These are phyloP conservation scores for Papilionanthe hybrid DNA, from an alignment of 116 monocot genomes.

Conservation along the genomic window DNA sequence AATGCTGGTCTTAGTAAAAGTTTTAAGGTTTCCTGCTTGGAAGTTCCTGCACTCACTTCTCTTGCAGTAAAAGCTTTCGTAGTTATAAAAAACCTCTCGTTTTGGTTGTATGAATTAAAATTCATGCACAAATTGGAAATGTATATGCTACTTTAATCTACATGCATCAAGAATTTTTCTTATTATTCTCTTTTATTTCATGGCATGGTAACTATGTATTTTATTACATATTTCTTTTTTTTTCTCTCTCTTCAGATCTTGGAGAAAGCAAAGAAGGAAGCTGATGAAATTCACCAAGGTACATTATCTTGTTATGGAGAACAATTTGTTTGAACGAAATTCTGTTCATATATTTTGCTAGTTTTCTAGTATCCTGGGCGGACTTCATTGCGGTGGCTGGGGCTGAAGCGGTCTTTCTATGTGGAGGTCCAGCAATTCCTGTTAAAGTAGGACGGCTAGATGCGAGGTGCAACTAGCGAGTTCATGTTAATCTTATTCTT, in stretches of 20 bases:
- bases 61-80: not conserved
- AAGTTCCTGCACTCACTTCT: not conserved
- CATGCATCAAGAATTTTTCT: not conserved
- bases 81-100: not conserved
- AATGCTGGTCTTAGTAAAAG: slow-evolving; percentile 68
- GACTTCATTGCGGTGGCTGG: slow-evolving; percentile 88
- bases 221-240: not conserved
- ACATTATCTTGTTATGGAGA: slow-evolving; percentile 6
- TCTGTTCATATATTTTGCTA: not conserved
- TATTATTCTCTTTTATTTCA: not conserved
- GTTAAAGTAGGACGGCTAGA: slow-evolving; percentile 66
- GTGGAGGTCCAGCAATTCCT: slow-evolving; percentile 82
- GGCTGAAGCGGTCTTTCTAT: slow-evolving; percentile 73
- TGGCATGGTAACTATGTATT: not conserved
- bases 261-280: slow-evolving; percentile 61
- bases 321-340: slow-evolving; percentile 1
- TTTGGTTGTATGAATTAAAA: not conserved
- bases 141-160: not conserved
- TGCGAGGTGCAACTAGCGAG: slow-evolving; percentile 38
- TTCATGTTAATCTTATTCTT: not conserved
- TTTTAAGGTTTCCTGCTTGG: slow-evolving; percentile 43
- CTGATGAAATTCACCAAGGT: slow-evolving; percentile 58
- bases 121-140: not conserved
- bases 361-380: slow-evolving; percentile 73
- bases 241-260: slow-evolving; percentile 37